Percentiles rank a stretch among this genome's conserved stretches.
phyloP scores from a whole-genome alignment of 495 filamentous ascomycete genomes.

The Talaromyces adpressus region DNA sequence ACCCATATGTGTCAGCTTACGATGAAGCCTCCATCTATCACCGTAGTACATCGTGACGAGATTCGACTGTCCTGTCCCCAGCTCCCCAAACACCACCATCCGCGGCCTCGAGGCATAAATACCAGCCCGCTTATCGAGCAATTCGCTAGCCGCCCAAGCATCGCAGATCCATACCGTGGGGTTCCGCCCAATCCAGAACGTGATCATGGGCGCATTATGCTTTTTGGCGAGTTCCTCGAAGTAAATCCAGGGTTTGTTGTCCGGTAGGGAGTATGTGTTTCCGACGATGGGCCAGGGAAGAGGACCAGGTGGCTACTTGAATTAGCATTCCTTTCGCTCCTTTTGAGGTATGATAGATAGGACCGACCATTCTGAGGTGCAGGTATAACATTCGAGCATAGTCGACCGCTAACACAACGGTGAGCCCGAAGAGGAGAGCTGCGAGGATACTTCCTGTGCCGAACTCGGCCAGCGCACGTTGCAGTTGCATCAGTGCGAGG shows the following conservation, averaged over 20 bases:
- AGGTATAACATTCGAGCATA: background rate
- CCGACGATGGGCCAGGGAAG: constrained; percentile 28
- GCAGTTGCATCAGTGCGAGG: background rate
- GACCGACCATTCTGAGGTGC: background rate
- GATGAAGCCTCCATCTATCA: background rate
- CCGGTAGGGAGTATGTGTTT: constrained; percentile 51
- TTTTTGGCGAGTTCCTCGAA: constrained; percentile 52
- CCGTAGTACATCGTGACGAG: background rate
- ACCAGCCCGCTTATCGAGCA: background rate
- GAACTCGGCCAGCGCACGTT: background rate
- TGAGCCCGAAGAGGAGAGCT: background rate
- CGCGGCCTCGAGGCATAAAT: background rate
- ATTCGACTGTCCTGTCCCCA: background rate
- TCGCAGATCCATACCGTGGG: constrained; percentile 63
- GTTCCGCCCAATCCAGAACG: constrained; percentile 56
- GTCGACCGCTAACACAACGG: background rate
- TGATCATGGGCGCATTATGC: constrained; percentile 49
- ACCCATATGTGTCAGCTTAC: background rate
- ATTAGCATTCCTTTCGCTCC: too few species aligned
- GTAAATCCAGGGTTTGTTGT: constrained; percentile 58
- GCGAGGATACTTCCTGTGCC: background rate
- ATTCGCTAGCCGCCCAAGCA: constrained; percentile 50
- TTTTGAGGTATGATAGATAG: too few species aligned
- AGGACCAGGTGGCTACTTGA: constrained; percentile 48
- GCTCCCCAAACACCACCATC: background rate